A percentile compares a stretch with the other conserved stretches of the same genome.
Evolutionary conservation across 176 grass and related monocot species (phyloP).

Genomic region (Areca catechu): DNA sequence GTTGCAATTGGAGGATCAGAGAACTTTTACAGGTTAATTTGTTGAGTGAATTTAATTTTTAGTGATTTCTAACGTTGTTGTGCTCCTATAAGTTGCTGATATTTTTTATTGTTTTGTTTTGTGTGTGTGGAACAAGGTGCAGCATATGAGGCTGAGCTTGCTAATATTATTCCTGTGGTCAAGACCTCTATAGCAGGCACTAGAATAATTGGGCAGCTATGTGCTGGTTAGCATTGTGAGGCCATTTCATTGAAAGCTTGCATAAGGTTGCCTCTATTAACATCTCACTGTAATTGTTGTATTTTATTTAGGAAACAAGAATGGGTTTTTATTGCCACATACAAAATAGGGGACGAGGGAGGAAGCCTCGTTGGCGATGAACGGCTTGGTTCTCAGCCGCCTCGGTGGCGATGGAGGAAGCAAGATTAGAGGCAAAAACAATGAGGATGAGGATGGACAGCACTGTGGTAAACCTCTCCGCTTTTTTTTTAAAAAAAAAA

Average conservation of each 20-base stretch:
- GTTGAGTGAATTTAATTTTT: background rate
- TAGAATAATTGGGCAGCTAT: conserved; percentile 77
- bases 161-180: conserved; percentile 77
- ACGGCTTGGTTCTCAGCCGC: no score
- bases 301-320: conserved; percentile 71
- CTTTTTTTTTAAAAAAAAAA: no score
- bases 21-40: conserved; percentile 82
- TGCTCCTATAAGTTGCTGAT: background rate
- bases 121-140: conserved; percentile 9
- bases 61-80: no score
- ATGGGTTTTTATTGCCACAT: conserved; percentile 95
- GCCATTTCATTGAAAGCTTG: background rate
- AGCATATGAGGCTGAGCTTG: conserved; percentile 92
- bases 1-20: conserved; percentile 96
- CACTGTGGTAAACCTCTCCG: no score
- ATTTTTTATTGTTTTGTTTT: background rate
- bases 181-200: conserved; percentile 89
- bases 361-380: no score
- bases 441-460: no score
- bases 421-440: no score
- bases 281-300: conserved; percentile 2
- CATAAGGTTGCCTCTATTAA: background rate
- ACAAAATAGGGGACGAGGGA: no score
- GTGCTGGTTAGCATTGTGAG: conserved; percentile 51
- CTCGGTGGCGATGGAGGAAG: no score